These are phyloP conservation scores for Annona squamosa DNA, from an alignment of 164 flowering plant species.

Conservation along the genomic window DNA sequence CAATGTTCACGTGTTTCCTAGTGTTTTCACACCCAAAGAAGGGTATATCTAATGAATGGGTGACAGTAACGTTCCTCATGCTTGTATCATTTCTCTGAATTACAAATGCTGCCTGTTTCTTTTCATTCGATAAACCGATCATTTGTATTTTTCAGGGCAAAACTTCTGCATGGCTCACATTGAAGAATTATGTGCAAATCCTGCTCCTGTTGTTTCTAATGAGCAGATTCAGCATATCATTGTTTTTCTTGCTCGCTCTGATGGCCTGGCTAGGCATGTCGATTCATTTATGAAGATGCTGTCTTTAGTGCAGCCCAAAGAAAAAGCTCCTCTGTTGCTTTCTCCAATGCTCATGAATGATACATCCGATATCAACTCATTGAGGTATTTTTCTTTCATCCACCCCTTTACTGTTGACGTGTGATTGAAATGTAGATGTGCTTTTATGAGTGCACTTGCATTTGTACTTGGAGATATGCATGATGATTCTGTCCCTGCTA, in stretches of 20 bases:
- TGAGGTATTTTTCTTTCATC: slow-evolving; percentile 35
- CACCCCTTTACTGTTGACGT: not conserved
- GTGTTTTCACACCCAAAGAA: not conserved
- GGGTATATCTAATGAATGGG: not conserved
- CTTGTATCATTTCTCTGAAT: not conserved
- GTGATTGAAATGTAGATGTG: not conserved
- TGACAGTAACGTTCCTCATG: not conserved
- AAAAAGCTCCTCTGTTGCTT: slow-evolving; percentile 35
- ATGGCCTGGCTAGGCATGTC: slow-evolving; percentile 60
- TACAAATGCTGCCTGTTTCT: not conserved
- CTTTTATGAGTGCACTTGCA: not conserved
- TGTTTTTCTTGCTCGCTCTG: slow-evolving; percentile 63
- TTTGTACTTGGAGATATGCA: not conserved
- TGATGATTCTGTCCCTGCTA: not conserved
- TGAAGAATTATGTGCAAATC: slow-evolving; percentile 47
- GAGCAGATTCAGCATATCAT: slow-evolving; percentile 72
- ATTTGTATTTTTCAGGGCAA: slow-evolving; percentile 45
- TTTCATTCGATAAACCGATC: not conserved
- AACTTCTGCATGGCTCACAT: slow-evolving; percentile 69
- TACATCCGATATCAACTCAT: slow-evolving; percentile 33
- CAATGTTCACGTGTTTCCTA: not conserved
- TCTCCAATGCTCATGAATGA: slow-evolving; percentile 62
- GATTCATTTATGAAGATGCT: slow-evolving; percentile 72
- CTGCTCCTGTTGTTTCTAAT: slow-evolving; percentile 32
- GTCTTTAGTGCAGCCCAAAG: slow-evolving; percentile 41